Percentiles rank a stretch among this genome's conserved stretches.
Evolutionary conservation across 2,329 filamentous ascomycete genomes (phyloP).

Genomic region (Mollisiaceae sp.): DNA sequence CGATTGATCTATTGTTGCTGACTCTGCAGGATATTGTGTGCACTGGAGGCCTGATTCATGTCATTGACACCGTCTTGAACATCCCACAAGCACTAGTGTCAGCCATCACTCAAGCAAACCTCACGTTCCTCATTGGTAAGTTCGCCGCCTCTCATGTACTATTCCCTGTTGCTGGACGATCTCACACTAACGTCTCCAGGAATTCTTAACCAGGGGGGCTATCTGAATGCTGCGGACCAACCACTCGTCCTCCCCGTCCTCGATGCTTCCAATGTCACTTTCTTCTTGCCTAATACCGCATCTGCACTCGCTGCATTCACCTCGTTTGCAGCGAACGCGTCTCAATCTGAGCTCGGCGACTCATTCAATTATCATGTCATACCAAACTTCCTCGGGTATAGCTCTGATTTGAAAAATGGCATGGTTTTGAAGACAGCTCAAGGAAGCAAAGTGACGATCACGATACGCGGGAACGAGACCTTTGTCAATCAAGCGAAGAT

Average conservation of each 20-base stretch:
- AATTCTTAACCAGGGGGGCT: slow-evolving; percentile 16
- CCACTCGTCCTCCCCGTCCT: slow-evolving; percentile 14
- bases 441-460: slow-evolving; percentile 15
- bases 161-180: background rate
- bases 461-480: slow-evolving; percentile 10
- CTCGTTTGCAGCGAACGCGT: background rate
- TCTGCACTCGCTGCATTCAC: slow-evolving; percentile 4
- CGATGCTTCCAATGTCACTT: background rate
- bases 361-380: slow-evolving; percentile 19
- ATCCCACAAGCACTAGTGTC: slow-evolving; percentile 45
- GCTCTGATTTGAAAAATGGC: slow-evolving; percentile 17
- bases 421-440: slow-evolving; percentile 15
- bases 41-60: slow-evolving; percentile 59
- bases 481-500: slow-evolving; percentile 21
- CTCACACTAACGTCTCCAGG: background rate
- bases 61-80: slow-evolving; percentile 54
- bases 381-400: slow-evolving; percentile 16
- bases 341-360: slow-evolving; percentile 3
- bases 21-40: slow-evolving; percentile 54
- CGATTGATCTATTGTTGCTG: background rate
- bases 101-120: slow-evolving; percentile 11
- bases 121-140: slow-evolving; percentile 25
- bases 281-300: slow-evolving; percentile 13
- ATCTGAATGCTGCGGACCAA: background rate
- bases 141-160: background rate